Conservation (phyloP, 179 eudicot genomes). For the Vitellaria paradoxa region DNA sequence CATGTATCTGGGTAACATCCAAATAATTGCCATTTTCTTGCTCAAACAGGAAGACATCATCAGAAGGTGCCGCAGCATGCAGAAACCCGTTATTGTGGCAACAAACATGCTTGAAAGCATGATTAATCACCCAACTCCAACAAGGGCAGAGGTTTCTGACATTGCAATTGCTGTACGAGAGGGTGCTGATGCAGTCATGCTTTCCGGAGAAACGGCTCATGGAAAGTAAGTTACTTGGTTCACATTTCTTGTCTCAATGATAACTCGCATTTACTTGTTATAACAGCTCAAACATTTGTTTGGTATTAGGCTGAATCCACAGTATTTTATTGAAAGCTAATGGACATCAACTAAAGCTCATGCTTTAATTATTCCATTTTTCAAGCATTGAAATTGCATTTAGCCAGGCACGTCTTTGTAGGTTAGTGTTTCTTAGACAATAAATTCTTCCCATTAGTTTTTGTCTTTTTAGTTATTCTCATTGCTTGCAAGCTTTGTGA, state of each 20-base stretch:
- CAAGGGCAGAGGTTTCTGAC: slow-evolving; percentile 99
- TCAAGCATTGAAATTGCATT: not conserved
- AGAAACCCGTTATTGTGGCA: slow-evolving; percentile 97
- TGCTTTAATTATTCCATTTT: not conserved
- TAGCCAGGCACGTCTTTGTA: not conserved
- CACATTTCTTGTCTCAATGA: not conserved
- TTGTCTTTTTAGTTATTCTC: not conserved
- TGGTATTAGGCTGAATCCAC: too few species aligned
- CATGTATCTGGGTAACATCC: not conserved
- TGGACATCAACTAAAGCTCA: not conserved
- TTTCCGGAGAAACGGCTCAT: slow-evolving; percentile 99
- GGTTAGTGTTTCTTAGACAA: not conserved
- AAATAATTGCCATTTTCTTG: not conserved
- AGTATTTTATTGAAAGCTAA: not conserved
- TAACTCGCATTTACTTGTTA: not conserved
- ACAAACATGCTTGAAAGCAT: slow-evolving; percentile 99
- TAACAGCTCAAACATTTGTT: not conserved
- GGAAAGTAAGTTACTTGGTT: slow-evolving; percentile 70
- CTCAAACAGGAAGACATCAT: slow-evolving; percentile 82
- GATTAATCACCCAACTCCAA: slow-evolving; percentile 93
- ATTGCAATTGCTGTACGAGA: slow-evolving; percentile 97
- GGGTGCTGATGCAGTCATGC: slow-evolving; percentile 98
- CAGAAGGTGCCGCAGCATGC: slow-evolving; percentile 82
- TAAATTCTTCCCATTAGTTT: not conserved
- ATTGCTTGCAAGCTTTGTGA: not conserved